These are phyloP conservation scores for Aureobasidium mangrovei DNA, from an alignment of 2,329 filamentous ascomycete genomes.

Conservation along the genomic window DNA sequence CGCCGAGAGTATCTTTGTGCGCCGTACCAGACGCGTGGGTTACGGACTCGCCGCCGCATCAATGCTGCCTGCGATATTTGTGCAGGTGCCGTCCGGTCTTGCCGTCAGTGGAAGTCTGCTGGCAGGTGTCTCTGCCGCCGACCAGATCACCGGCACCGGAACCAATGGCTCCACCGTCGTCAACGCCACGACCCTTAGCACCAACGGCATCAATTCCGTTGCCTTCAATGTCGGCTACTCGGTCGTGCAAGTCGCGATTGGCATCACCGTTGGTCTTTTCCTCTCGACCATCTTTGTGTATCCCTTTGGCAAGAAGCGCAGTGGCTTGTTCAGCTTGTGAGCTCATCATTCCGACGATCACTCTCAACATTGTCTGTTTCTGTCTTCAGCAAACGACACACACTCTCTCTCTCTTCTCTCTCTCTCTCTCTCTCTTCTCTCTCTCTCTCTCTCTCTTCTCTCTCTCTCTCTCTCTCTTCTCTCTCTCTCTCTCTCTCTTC, in stretches of 20 bases:
- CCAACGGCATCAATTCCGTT: slow-evolving; percentile 32
- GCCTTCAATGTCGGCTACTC: slow-evolving; percentile 41
- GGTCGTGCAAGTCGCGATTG: slow-evolving; percentile 43
- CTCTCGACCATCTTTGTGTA: slow-evolving; percentile 41
- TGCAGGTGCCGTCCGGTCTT: slow-evolving; percentile 53
- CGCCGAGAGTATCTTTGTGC: slow-evolving; percentile 23
- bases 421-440: too few relatives aligned
- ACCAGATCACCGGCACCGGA: slow-evolving; percentile 41
- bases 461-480: too few relatives aligned
- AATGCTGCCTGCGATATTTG: slow-evolving; percentile 79
- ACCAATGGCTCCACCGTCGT: slow-evolving; percentile 38
- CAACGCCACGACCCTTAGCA: slow-evolving; percentile 26
- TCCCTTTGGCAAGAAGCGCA: slow-evolving; percentile 41
- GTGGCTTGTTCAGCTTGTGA: slow-evolving; percentile 35
- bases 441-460: too few relatives aligned
- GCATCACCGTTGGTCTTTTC: slow-evolving; percentile 43
- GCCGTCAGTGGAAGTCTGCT: slow-evolving; percentile 50
- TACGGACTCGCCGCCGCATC: slow-evolving; percentile 77
- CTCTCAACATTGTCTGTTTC: too few relatives aligned
- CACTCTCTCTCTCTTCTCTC: too few relatives aligned
- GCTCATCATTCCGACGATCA: not conserved
- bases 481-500: too few relatives aligned
- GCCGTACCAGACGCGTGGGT: slow-evolving; percentile 42
- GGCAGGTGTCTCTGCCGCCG: slow-evolving; percentile 47
- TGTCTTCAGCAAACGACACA: too few relatives aligned